A percentile compares a stretch with the other conserved stretches of the same genome.
Evolutionary conservation across 768 basidiomycete genomes (phyloP).

Genomic region (Macrolepiota fuliginosa): DNA sequence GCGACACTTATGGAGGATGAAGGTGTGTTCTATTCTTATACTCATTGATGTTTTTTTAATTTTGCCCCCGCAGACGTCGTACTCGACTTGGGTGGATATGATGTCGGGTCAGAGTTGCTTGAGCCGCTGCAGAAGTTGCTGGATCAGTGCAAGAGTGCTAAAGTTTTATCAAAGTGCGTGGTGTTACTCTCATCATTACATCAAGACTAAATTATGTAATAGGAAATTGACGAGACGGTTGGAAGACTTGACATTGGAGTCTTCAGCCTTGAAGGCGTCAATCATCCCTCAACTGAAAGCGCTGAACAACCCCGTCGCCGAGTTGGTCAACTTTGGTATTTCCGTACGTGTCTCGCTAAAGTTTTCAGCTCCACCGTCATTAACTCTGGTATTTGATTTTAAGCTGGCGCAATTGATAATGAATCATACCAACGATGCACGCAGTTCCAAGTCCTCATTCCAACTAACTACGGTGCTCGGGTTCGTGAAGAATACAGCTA

Average conservation of each 20-base stretch:
- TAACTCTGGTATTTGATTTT: neutral
- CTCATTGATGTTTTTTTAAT: neutral
- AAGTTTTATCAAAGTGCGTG: slow-evolving; percentile 71
- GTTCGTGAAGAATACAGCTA: slow-evolving; percentile 72
- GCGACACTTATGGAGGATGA: slow-evolving; percentile 71
- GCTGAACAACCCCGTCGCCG: slow-evolving; percentile 70
- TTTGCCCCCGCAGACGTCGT: slow-evolving; percentile 56
- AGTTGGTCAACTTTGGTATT: slow-evolving; percentile 89
- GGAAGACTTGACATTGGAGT: slow-evolving; percentile 74
- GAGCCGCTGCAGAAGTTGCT: slow-evolving; percentile 80
- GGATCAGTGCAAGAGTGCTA: slow-evolving; percentile 79
- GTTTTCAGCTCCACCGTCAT: neutral
- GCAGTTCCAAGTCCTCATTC: slow-evolving; percentile 75
- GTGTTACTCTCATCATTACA: neutral
- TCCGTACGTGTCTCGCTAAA: slow-evolving; percentile 48
- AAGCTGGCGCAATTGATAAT: slow-evolving; percentile 90
- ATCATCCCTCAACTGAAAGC: slow-evolving; percentile 72
- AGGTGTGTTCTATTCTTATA: slow-evolving; percentile 39
- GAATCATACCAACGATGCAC: slow-evolving; percentile 81
- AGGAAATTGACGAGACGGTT: slow-evolving; percentile 89
- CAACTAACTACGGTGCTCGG: slow-evolving; percentile 67
- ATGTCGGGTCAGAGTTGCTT: slow-evolving; percentile 75
- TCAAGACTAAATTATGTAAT: slow-evolving; percentile 8
- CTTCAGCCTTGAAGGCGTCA: slow-evolving; percentile 67
- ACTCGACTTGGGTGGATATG: slow-evolving; percentile 70